Evolutionary conservation across 2,329 filamentous ascomycete species (phyloP).

Genomic region (Hypoxylon rubiginosum): DNA sequence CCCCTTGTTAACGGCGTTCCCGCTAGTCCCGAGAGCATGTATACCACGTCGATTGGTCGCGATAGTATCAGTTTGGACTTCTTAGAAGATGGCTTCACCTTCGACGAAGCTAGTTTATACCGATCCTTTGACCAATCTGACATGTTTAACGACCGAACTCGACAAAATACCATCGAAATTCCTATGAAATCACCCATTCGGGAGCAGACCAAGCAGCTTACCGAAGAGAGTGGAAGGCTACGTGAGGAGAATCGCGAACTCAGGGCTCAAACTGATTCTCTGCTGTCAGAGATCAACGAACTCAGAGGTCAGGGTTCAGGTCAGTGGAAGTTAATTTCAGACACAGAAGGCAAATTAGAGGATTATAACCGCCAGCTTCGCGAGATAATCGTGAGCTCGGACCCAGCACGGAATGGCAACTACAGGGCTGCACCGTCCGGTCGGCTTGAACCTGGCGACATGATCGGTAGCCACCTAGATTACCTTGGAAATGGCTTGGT

Average conservation of each 20-base stretch:
- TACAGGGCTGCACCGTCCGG: conserved; percentile 61
- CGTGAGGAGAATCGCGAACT: conserved; percentile 62
- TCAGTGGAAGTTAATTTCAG: conserved; percentile 66
- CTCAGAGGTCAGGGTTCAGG: conserved; percentile 54
- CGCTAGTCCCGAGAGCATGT: conserved; percentile 82
- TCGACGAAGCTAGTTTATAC: conserved; percentile 84
- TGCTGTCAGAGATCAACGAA: conserved; percentile 54
- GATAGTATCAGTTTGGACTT: conserved; percentile 71
- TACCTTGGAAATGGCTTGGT: conserved; percentile 78
- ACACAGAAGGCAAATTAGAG: conserved; percentile 76
- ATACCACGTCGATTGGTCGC: conserved; percentile 74
- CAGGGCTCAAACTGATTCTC: conserved; percentile 52
- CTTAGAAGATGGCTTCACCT: conserved; percentile 70
- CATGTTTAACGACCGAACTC: conserved; percentile 52
- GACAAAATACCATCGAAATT: conserved; percentile 66
- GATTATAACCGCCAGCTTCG: conserved; percentile 76
- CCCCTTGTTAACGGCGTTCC: conserved; percentile 71
- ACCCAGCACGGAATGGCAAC: conserved; percentile 66
- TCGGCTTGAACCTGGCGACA: conserved; percentile 59
- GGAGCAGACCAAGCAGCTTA: conserved; percentile 65
- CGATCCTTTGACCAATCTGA: conserved; percentile 76
- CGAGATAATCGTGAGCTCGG: conserved; percentile 74
- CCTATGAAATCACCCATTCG: conserved; percentile 70
- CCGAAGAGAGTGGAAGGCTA: conserved; percentile 61
- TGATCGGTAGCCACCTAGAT: conserved; percentile 71